These are phyloP conservation scores for Kickxella alabastrina DNA, from an alignment of 192 early-diverging fungal species.

Conservation along the genomic window DNA sequence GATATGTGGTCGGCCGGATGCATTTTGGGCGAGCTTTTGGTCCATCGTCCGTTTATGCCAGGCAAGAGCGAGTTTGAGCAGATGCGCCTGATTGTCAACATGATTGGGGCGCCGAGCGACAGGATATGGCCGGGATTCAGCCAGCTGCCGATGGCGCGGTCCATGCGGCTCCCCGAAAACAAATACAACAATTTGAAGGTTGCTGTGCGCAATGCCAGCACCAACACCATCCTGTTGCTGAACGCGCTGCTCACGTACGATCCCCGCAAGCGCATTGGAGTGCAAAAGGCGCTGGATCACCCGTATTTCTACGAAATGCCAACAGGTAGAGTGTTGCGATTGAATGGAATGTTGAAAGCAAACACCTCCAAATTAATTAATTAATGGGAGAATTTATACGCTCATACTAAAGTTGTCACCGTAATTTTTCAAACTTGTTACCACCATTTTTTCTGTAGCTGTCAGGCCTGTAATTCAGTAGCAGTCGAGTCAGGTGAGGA, in stretches of 20 bases:
- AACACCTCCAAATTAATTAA: too few species aligned
- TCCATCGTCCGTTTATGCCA: slow-evolving; percentile 68
- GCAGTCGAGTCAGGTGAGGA: too few species aligned
- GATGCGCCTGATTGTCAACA: slow-evolving; percentile 62
- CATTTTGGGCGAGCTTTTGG: slow-evolving; percentile 81
- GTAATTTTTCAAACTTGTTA: too few species aligned
- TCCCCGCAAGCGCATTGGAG: slow-evolving; percentile 62
- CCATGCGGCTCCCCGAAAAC: slow-evolving; percentile 58
- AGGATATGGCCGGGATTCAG: slow-evolving; percentile 76
- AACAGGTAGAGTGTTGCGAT: too few species aligned
- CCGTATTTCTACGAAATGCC: slow-evolving; percentile 78
- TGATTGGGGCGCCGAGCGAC: slow-evolving; percentile 74
- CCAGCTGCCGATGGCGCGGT: slow-evolving; percentile 58
- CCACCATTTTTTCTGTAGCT: too few species aligned
- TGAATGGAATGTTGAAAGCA: neutral
- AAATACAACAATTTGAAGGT: slow-evolving; percentile 58
- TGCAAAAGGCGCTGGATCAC: slow-evolving; percentile 64
- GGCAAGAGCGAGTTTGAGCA: slow-evolving; percentile 80
- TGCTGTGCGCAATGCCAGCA: slow-evolving; percentile 53
- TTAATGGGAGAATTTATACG: too few species aligned
- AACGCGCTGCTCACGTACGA: slow-evolving; percentile 70
- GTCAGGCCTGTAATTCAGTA: too few species aligned
- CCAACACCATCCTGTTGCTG: slow-evolving; percentile 59
- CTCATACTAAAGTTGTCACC: too few species aligned
- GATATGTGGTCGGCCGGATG: slow-evolving; percentile 72